Conservation (phyloP, 371 early-diverging fungal genomes). For the Syncephalastrum sp. region DNA sequence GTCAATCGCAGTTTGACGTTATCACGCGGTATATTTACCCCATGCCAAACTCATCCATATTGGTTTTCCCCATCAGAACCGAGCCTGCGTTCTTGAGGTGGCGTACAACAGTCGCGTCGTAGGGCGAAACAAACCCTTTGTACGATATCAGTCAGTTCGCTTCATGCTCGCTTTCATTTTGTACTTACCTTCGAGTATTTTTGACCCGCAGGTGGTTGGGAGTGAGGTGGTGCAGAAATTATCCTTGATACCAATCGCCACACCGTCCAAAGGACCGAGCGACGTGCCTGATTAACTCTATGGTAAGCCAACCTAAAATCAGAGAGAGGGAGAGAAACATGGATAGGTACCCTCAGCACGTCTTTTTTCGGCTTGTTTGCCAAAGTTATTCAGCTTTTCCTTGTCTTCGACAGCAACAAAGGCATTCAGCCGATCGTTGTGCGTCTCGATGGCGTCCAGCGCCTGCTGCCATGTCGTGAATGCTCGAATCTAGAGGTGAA, state of each 20-base stretch:
- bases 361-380: slow-evolving; percentile 1
- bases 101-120: slow-evolving; percentile 75
- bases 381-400: slow-evolving; percentile 4
- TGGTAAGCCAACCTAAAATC: neutral
- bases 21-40: slow-evolving; percentile 51
- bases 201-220: slow-evolving; percentile 72
- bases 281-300: slow-evolving; percentile 11
- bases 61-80: slow-evolving; percentile 80
- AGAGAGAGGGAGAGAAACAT: too few relatives aligned
- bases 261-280: slow-evolving; percentile 54
- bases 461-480: slow-evolving; percentile 9
- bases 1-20: neutral
- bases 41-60: slow-evolving; percentile 99
- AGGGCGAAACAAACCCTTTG: slow-evolving; percentile 72
- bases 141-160: too few relatives aligned
- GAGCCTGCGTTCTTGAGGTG: slow-evolving; percentile 68
- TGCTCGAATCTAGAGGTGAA: slow-evolving; percentile 1
- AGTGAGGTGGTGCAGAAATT: slow-evolving; percentile 64
- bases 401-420: slow-evolving; percentile 30
- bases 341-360: slow-evolving; percentile 7
- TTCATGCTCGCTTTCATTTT: too few relatives aligned
- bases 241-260: slow-evolving; percentile 70
- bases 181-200: slow-evolving; percentile 57
- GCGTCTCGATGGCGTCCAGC: slow-evolving; percentile 19
- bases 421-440: slow-evolving; percentile 34